Conservation (phyloP, 257 asterid species). For the Solanum chiquidenum region DNA sequence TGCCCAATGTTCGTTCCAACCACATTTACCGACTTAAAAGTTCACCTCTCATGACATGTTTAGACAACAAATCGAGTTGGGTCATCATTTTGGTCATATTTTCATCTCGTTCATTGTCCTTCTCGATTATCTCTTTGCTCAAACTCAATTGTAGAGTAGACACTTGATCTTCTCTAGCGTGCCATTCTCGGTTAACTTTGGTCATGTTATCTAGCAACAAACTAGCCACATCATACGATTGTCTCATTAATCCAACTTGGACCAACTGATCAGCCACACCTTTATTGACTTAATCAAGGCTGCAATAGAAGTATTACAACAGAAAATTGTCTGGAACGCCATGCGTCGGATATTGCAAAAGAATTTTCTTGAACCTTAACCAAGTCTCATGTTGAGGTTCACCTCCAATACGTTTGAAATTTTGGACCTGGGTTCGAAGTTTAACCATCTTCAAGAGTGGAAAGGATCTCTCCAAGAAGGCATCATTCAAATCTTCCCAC, state of each 20-base stretch:
- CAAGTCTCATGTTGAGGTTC: neutral
- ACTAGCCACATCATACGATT: neutral
- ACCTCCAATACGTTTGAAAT: neutral
- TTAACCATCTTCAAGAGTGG: too few species aligned
- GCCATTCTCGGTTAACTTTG: neutral
- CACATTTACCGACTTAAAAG: too few species aligned
- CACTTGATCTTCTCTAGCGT: neutral
- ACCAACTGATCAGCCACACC: neutral
- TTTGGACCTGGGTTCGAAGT: too few species aligned
- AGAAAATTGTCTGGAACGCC: neutral
- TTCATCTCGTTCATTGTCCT: too few species aligned
- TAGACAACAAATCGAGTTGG: too few species aligned
- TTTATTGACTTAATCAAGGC: neutral
- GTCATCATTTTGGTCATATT: too few species aligned
- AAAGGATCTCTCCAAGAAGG: too few species aligned
- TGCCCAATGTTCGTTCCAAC: too few species aligned
- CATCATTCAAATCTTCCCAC: too few species aligned
- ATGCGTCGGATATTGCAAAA: neutral
- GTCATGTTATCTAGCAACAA: neutral
- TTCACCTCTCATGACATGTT: too few species aligned
- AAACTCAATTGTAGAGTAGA: neutral
- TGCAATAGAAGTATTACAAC: neutral
- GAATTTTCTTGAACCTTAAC: neutral
- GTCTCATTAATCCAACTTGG: neutral
- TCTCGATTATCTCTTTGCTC: neutral